Evolutionary conservation across 768 basidiomycete genomes (phyloP).

Genomic region (Tricholoma bakamatsutake): DNA sequence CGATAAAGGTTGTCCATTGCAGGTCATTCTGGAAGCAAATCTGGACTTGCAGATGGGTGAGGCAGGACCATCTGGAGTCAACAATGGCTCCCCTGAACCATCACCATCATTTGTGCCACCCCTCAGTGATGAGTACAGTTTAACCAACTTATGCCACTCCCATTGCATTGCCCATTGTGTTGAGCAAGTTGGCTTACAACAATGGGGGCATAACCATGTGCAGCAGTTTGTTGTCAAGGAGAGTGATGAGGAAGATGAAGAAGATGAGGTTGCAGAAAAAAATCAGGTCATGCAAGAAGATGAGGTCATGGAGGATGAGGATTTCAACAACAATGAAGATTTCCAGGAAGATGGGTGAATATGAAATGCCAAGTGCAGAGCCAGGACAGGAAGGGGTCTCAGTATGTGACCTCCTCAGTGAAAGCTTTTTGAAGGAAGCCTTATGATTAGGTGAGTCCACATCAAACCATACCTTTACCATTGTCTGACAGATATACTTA

Average conservation of each 20-base stretch:
- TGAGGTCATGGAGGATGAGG: not conserved
- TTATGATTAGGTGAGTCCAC: not conserved
- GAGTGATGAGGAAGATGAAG: not conserved
- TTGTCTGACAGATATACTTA: too few species aligned
- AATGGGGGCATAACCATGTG: not conserved
- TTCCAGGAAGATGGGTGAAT: not conserved
- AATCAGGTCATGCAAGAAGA: not conserved
- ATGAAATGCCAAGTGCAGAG: not conserved
- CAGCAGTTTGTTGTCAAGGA: not conserved
- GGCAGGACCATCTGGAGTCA: too few species aligned
- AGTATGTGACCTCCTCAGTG: not conserved
- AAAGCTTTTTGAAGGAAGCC: conserved; percentile 3
- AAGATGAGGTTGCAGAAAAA: not conserved
- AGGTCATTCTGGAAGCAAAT: too few species aligned
- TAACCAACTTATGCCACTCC: not conserved
- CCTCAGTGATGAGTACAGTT: not conserved
- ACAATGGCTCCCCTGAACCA: too few species aligned
- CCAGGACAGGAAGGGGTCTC: not conserved
- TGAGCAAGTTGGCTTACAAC: not conserved
- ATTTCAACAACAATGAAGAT: not conserved
- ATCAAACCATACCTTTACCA: too few species aligned
- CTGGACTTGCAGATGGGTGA: too few species aligned
- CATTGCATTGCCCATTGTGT: not conserved
- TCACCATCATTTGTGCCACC: too few species aligned
- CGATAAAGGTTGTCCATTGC: too few species aligned